Evolutionary conservation across 75 land plant species (phyloP), one percentile per base, ranked within the genome.

Genomic region (Isoetes taiwanensis): DNA sequence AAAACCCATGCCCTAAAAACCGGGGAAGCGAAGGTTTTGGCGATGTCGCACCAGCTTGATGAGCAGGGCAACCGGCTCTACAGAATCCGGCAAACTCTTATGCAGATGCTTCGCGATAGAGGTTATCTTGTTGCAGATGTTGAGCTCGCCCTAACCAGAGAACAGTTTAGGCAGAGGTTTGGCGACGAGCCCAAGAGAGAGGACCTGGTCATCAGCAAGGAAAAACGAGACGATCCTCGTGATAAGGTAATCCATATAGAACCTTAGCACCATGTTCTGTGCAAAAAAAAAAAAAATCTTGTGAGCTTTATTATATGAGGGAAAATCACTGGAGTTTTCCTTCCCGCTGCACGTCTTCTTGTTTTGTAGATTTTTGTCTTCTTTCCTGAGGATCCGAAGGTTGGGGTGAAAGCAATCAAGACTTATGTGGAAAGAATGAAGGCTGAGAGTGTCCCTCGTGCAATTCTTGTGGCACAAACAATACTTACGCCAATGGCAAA

Each of bases 371-470:
- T 90, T 11, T 90, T 74, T 64, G 80, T 90, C 24, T 86, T 90
- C 64, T 90, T 90, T 19, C 94, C 97, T 0, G 84, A 86, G 28
- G 97, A 90, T 46, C 55, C 71, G 21, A 90, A 86, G 72, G 94
- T 90, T 32, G 97, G 97, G 17, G 80, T 86, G 38, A 86, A 90
- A 80, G 78, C 77, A 5, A 78, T 90, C 59, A 86, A 86, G 76
- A 81, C 81, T 33, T 86, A 78, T 43, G 74, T 71, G 2, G 76
- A 78, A 25, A 72, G 80, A 17, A 90, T 90, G 97, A 86, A 90
- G 42, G 46, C 70, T 1, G 97, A 90, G 62, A 76, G 68, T 76
- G 97, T 90, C 24, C 64, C 42, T 52, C 64, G 86, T 29, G 93
- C 83, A 6, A 74, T 90, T 23, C 67, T 90, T 32, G 84, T 90